These are phyloP conservation scores for Rutstroemia sp. DNA, from an alignment of 2,329 filamentous ascomycete species.

Conservation along the genomic window DNA sequence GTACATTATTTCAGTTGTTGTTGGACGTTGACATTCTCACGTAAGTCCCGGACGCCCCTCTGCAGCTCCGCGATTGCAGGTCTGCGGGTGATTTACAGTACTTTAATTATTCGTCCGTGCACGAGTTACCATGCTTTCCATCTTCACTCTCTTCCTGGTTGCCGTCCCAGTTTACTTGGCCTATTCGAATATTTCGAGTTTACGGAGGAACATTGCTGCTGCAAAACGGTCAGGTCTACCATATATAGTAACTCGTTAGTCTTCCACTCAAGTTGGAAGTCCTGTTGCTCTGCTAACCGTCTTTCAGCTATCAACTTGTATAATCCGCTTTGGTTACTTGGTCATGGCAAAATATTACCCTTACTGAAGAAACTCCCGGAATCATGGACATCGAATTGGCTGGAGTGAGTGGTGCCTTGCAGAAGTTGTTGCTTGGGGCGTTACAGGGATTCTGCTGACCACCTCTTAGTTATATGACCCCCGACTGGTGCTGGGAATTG, in stretches of 20 bases:
- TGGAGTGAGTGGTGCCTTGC: constrained; percentile 42
- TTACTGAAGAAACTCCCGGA: constrained; percentile 48
- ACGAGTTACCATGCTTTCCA: constrained; percentile 17
- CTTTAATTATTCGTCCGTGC: not conserved
- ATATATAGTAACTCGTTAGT: constrained; percentile 48
- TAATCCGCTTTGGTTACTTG: constrained; percentile 48
- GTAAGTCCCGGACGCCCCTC: not conserved
- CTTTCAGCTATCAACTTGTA: constrained; percentile 41
- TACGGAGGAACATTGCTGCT: constrained; percentile 39
- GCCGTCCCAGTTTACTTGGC: constrained; percentile 18
- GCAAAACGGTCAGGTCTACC: constrained; percentile 45
- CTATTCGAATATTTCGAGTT: constrained; percentile 23
- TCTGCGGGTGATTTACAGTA: not conserved
- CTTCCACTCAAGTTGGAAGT: not conserved
- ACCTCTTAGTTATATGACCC: constrained; percentile 41
- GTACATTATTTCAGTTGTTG: too few species aligned
- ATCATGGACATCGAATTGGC: constrained; percentile 48
- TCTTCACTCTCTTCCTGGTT: constrained; percentile 16
- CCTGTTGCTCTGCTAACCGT: not conserved
- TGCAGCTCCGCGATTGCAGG: not conserved
- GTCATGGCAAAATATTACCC: constrained; percentile 45
- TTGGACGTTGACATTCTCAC: not conserved
- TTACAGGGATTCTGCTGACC: not conserved
- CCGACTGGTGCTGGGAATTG: constrained; percentile 52
- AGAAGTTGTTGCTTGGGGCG: not conserved